Evolutionary conservation across 352 stramenopile genomes (phyloP), one percentile per base, ranked within the genome.

Genomic region (Phytophthora pisi): DNA sequence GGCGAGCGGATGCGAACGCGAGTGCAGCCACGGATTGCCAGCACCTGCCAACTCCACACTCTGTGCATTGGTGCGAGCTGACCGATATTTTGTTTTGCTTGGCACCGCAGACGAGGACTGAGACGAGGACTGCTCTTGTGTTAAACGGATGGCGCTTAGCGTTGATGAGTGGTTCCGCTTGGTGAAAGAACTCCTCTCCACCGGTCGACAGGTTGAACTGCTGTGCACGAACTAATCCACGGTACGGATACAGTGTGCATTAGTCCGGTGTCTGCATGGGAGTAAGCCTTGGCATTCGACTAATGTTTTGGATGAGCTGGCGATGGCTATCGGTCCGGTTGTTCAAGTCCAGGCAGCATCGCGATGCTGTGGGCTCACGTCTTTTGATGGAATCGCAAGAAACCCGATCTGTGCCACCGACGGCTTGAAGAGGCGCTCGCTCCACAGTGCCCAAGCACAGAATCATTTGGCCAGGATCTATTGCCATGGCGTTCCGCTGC

Each of bases 401-500:
- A 16, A 40, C 24, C 28, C 50, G 5, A 42, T 42, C 13, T 26
- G 9, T 46, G 16, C 15, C 36, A 11, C 15, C 26, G 23, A 10
- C 28, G 55, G 18, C 18, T 63, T 62, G 59, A 68, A 72, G 13
- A 61, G 65, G 49, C 65, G 60, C 46, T 42, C 16, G 34, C 15
- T 31, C 5, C 46, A 9, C 16, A 66, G 38, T 47, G 66, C 63
- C 47, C 31, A 42, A 68, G 18, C 2, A 28, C 18, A 67, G 31
- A 23, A 45, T 16, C 26, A 30, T 30, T 7, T 28, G 26, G 4
- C 26, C 26, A 28, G 7, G 3, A n/a, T 13, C 20, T 28, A 56
- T 51, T 20, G 20, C 11, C 36, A 84, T 87, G 78, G 74, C 72
- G 51, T 88, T 90, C 72, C 69, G 74, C 11, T 75, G 66, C 43